Percentiles rank a stretch among this genome's conserved stretches.
Evolutionary conservation across 2,329 filamentous ascomycete genomes (phyloP).

Genomic region (Stagonosporopsis rhizophila): DNA sequence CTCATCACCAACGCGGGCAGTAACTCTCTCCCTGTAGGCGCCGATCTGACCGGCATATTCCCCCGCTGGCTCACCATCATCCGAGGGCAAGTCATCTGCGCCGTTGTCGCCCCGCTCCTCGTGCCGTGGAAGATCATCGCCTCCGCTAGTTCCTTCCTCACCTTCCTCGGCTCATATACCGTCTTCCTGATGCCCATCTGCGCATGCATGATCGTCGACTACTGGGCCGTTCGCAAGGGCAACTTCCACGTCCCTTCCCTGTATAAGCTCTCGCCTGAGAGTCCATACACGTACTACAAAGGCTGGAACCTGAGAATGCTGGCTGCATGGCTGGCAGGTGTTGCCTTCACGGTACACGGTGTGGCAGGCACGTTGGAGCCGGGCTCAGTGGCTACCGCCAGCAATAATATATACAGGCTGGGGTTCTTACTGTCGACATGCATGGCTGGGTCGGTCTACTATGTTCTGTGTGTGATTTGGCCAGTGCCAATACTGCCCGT

Average conservation of each 20-base stretch:
- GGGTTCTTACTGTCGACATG: constrained; percentile 22
- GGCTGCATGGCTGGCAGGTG: constrained; percentile 25
- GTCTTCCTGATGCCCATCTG: constrained; percentile 39
- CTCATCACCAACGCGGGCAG: constrained; percentile 38
- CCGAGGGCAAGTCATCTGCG: constrained; percentile 26
- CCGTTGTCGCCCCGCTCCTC: not conserved
- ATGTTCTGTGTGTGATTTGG: constrained; percentile 23
- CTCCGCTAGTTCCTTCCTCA: constrained; percentile 33
- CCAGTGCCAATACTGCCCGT: constrained; percentile 21
- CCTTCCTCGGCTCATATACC: constrained; percentile 35
- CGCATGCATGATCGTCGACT: constrained; percentile 31
- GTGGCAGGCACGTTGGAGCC: constrained; percentile 27
- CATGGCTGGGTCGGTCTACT: constrained; percentile 29
- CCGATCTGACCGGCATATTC: constrained; percentile 33
- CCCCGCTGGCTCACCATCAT: constrained; percentile 38
- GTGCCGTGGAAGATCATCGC: constrained; percentile 39
- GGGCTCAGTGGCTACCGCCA: constrained; percentile 19
- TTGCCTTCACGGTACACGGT: constrained; percentile 29
- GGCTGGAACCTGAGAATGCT: constrained; percentile 33
- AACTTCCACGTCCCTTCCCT: constrained; percentile 31
- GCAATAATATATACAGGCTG: constrained; percentile 32
- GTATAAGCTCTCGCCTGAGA: constrained; percentile 16
- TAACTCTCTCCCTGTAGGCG: constrained; percentile 36
- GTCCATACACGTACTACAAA: constrained; percentile 28
- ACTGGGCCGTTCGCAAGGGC: constrained; percentile 27